Conservation (phyloP, 257 asterid species). For the Ilex aquifolium region DNA sequence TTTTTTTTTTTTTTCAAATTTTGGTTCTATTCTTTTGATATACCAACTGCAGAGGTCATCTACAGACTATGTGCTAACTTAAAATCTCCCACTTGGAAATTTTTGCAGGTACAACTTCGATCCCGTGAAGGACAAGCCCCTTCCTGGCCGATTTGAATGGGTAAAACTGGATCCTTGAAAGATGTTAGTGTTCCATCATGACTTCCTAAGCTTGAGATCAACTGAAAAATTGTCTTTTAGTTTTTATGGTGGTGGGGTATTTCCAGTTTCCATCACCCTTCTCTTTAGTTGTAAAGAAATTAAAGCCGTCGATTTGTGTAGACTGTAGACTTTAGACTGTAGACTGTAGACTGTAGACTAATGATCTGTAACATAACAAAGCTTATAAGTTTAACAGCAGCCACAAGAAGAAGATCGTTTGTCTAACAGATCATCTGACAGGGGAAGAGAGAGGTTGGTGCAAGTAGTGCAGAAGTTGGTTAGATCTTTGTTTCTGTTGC, state of each 20-base stretch:
- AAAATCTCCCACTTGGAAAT: too few species aligned
- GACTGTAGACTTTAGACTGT: slow-evolving; percentile 26
- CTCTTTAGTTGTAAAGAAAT: slow-evolving; percentile 20
- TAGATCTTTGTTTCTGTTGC: not conserved
- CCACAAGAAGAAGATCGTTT: slow-evolving; percentile 12
- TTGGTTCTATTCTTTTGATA: too few species aligned
- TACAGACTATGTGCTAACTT: too few species aligned
- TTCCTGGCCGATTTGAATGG: slow-evolving; percentile 31
- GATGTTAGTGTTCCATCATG: slow-evolving; percentile 3
- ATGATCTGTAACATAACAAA: slow-evolving; percentile 39
- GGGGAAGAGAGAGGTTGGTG: slow-evolving; percentile 11
- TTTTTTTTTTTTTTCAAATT: too few species aligned
- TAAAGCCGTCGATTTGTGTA: slow-evolving; percentile 5
- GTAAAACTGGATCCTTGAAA: slow-evolving; percentile 19
- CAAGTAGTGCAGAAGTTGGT: too few species aligned
- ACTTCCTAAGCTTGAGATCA: too few species aligned
- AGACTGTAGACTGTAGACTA: slow-evolving; percentile 24
- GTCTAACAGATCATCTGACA: slow-evolving; percentile 33
- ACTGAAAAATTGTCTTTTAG: not conserved
- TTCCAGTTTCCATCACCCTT: slow-evolving; percentile 10
- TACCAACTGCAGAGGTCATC: too few species aligned
- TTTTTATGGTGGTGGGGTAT: slow-evolving; percentile 15
- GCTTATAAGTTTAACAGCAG: slow-evolving; percentile 20
- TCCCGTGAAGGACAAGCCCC: slow-evolving; percentile 28
- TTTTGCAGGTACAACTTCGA: slow-evolving; percentile 37